Base-by-base conservation (phyloP, 345 rosid species). In the Orychophragmus violaceus region DNA sequence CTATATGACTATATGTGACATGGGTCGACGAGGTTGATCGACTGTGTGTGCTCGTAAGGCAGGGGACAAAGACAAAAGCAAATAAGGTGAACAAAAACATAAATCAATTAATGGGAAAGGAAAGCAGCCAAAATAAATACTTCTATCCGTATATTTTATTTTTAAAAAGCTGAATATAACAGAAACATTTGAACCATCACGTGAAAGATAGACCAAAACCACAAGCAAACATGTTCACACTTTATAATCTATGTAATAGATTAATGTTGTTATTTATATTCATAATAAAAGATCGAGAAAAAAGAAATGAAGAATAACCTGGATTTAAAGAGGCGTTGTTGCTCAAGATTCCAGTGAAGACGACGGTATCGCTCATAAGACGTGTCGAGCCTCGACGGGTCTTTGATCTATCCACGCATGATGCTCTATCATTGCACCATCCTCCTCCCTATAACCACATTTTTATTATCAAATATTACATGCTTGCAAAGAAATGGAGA, bases 341-440 rank as follows among this genome's bases (percentile, higher is more conserved):
- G 79, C 88, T 94, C 58, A 94, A 77, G 71, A 94, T 90, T 60
- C 99, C 99, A 0, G 86, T 78, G 79, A 94, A 94, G 50, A 64
- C 79, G 74, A 77, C 89, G 13, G 62, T 46, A 56, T 88, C 83
- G 78, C 30, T 78, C 99, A 90, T 94, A 70, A 69, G 75, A 72
- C 58, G 82, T 4, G 96, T 85, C 13, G 99, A 94, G 59, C 99
- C 99, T 36, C 89, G 87, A 44, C 79, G 81, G 1, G 87, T 85
- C 18, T 76, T 68, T 56, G 97, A 82, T 84, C 99, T 76, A 17
- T 84, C 95, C 69, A 63, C 48, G 78, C 97, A 94, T 25, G 97
- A 86, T 70, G 64, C 64, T 49, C 88, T 56, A 75, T 90, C 94
- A 76, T 94, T 88, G 53, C 99, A 94, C 99, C 97, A 94, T 66